Conservation (phyloP, 805 yeast genomes). For the Cyberlindnera galapagoensis region DNA sequence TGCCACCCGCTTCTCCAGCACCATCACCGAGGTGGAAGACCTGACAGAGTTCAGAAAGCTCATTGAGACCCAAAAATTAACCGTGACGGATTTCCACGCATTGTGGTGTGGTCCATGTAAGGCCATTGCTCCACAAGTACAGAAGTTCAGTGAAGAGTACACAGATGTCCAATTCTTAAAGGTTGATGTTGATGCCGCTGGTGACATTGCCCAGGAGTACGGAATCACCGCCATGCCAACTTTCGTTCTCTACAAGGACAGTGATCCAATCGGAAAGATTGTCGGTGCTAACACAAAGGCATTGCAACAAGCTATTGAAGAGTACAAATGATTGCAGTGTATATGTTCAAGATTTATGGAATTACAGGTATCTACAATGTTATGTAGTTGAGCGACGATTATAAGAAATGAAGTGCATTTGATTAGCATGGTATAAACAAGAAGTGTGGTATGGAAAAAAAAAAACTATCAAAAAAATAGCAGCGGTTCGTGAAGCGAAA, state of each 20-base stretch:
- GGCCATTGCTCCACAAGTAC: constrained; percentile 56
- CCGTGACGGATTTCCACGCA: constrained; percentile 62
- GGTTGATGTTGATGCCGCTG: constrained; percentile 62
- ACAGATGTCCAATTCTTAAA: constrained; percentile 53
- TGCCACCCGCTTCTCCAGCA: constrained; percentile 13
- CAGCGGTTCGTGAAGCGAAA: no score
- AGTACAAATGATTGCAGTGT: constrained; percentile 13
- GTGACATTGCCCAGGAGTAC: constrained; percentile 53
- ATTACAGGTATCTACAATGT: neutral
- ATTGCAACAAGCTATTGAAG: constrained; percentile 27
- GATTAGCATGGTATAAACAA: no score
- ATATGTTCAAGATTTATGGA: constrained; percentile 2
- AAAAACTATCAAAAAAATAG: no score
- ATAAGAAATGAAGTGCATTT: no score
- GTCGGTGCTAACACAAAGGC: constrained; percentile 53
- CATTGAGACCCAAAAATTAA: constrained; percentile 32
- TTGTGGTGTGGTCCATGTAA: constrained; percentile 80
- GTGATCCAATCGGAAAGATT: constrained; percentile 47
- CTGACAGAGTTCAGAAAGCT: constrained; percentile 31
- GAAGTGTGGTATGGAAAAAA: no score
- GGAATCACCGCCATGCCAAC: constrained; percentile 77
- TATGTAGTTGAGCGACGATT: no score
- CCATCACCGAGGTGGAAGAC: constrained; percentile 29
- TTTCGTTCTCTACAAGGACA: constrained; percentile 50
- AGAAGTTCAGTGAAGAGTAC: constrained; percentile 32